phyloP scores from a whole-genome alignment of 2,329 filamentous ascomycete species.

The Hymenoscyphus occultus region DNA sequence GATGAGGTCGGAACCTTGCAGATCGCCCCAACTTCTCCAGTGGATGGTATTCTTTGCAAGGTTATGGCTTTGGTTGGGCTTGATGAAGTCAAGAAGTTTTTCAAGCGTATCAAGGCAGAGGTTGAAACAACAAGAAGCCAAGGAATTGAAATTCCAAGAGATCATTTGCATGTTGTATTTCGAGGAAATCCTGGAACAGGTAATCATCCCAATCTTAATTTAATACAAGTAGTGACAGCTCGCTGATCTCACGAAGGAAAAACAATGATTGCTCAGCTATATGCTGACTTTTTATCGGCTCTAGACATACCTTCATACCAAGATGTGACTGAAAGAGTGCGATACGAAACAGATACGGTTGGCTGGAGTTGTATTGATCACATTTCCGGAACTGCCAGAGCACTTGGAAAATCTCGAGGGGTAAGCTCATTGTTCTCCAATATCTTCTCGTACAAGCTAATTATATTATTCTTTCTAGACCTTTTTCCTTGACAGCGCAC shows the following conservation, averaged over 20 bases:
- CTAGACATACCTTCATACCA: too few species aligned
- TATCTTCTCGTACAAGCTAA: background rate
- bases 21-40: too few species aligned
- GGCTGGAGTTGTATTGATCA: too few species aligned
- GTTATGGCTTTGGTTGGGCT: too few species aligned
- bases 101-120: background rate
- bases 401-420: background rate
- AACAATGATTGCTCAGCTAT: background rate
- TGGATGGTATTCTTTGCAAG: too few species aligned
- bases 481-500: conserved; percentile 5
- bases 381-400: background rate
- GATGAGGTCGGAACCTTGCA: too few species aligned
- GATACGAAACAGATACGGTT: too few species aligned
- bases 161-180: background rate
- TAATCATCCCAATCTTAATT: background rate
- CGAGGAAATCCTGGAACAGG: conserved; percentile 6
- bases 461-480: background rate
- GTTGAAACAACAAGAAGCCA: background rate
- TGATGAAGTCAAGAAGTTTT: background rate
- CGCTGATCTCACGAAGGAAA: conserved; percentile 1
- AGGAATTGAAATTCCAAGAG: background rate
- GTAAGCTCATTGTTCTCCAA: background rate
- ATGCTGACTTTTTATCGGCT: background rate
- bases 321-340: too few species aligned
- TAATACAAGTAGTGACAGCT: background rate